Conservation (phyloP, 345 rosid species). For the Iberis pinnata region DNA sequence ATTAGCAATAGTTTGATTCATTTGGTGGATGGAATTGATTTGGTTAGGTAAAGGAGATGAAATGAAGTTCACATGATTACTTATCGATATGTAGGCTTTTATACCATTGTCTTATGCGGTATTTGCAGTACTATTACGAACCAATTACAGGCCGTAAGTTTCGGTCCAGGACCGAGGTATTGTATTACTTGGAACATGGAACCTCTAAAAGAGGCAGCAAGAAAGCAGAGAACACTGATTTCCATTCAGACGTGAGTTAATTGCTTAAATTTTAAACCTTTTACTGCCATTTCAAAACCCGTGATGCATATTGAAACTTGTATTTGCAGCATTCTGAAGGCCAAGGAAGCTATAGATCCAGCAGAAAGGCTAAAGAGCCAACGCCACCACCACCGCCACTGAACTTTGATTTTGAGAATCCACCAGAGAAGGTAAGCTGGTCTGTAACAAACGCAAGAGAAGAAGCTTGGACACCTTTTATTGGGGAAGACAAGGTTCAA, state of each 20-base stretch:
- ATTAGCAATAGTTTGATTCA: background rate
- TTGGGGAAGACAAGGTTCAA: constrained; percentile 36
- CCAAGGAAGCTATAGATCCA: constrained; percentile 24
- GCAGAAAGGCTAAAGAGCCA: constrained; percentile 14
- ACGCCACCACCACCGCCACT: constrained; percentile 6
- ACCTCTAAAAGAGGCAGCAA: constrained; percentile 16
- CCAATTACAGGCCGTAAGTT: constrained; percentile 34
- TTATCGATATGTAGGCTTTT: background rate
- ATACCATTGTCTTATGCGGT: background rate
- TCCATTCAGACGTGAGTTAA: constrained; percentile 33
- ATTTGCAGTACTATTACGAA: constrained; percentile 36
- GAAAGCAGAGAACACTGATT: constrained; percentile 26
- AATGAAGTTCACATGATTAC: background rate
- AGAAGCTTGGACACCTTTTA: constrained; percentile 46
- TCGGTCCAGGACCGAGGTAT: constrained; percentile 35
- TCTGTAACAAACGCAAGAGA: constrained; percentile 23
- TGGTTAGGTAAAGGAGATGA: background rate
- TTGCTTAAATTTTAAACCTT: background rate
- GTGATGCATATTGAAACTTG: background rate
- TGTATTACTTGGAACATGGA: constrained; percentile 32
- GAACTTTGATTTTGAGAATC: constrained; percentile 43
- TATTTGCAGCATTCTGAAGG: constrained; percentile 28
- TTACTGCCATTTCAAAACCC: background rate
- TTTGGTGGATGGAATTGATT: background rate
- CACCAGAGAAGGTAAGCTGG: constrained; percentile 60